These are phyloP conservation scores for Chlorella sp. DNA, from an alignment of 139 green algal species.

Conservation along the genomic window DNA sequence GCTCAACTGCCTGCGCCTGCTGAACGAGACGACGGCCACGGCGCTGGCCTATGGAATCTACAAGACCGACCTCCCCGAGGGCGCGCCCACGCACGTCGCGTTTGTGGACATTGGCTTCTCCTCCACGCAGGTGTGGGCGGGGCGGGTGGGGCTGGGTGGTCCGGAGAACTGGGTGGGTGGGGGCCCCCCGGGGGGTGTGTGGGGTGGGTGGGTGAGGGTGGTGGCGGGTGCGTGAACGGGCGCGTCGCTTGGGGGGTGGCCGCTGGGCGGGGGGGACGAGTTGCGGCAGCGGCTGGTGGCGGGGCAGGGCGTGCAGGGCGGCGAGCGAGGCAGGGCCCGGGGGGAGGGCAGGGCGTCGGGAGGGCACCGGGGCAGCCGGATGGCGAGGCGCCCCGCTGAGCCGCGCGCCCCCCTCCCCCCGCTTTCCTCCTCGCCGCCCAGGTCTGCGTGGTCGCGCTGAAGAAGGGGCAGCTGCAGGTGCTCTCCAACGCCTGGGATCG, in stretches of 20 bases:
- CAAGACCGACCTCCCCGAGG: slow-evolving; percentile 96
- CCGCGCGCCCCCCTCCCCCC: not conserved
- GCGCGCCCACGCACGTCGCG: slow-evolving; percentile 82
- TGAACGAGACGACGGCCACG: slow-evolving; percentile 96
- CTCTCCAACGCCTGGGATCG: slow-evolving; percentile 90
- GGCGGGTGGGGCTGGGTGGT: too few species aligned
- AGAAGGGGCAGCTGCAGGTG: slow-evolving; percentile 87
- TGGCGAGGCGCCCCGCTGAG: not conserved
- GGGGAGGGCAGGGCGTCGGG: too few species aligned
- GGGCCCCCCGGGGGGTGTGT: too few species aligned
- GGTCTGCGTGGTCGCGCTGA: slow-evolving; percentile 92
- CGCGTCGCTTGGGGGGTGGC: too few species aligned
- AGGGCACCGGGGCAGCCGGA: too few species aligned
- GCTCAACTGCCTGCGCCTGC: slow-evolving; percentile 90
- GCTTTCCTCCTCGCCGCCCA: slow-evolving; percentile 27
- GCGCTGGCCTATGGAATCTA: slow-evolving; percentile 98
- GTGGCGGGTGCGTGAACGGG: too few species aligned
- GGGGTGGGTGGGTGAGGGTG: too few species aligned
- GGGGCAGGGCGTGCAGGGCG: too few species aligned
- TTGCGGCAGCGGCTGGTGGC: too few species aligned
- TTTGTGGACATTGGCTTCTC: slow-evolving; percentile 96
- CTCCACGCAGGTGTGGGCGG: slow-evolving; percentile 80
- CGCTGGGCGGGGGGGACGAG: too few species aligned
- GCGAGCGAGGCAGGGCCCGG: too few species aligned
- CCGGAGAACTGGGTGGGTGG: too few species aligned